phyloP scores from a whole-genome alignment of 768 basidiomycete genomes.

The Piloderma croceum region DNA sequence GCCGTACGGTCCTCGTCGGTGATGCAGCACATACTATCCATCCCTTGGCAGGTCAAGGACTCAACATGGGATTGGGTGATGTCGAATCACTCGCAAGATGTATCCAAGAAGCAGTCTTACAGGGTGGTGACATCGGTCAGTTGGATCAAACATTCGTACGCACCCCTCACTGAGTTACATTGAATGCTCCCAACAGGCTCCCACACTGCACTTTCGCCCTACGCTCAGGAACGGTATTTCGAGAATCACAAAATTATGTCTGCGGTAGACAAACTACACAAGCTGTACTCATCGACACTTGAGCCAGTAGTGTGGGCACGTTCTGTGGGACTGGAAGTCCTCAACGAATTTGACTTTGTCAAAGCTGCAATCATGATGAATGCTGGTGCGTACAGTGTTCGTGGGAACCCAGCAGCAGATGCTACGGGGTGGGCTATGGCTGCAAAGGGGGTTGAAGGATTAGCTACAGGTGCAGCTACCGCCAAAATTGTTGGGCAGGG shows the following conservation, averaged over 20 bases:
- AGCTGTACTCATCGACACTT: conserved; percentile 66
- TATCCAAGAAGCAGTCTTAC: conserved; percentile 48
- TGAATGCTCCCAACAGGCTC: conserved; percentile 67
- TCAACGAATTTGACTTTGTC: conserved; percentile 82
- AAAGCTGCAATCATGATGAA: conserved; percentile 81
- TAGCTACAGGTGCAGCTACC: neutral
- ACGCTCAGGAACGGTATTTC: conserved; percentile 77
- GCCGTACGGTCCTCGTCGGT: conserved; percentile 83
- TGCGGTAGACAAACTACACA: conserved; percentile 85
- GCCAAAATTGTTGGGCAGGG: neutral
- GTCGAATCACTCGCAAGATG: conserved; percentile 65
- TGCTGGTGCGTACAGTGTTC: conserved; percentile 66
- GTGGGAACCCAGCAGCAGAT: neutral
- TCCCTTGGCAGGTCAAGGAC: conserved; percentile 92
- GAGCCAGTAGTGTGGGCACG: conserved; percentile 81
- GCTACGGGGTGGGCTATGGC: neutral
- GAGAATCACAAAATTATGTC: conserved; percentile 83
- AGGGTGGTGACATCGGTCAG: conserved; percentile 83
- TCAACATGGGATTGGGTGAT: conserved; percentile 91
- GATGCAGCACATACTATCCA: conserved; percentile 96
- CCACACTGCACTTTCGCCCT: conserved; percentile 66
- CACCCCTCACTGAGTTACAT: neutral
- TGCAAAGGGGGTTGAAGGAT: neutral
- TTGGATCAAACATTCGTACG: conserved; percentile 2
- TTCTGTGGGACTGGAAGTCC: conserved; percentile 79